Evolutionary conservation across 1,284 basidiomycete genomes (phyloP).

Genomic region (Takashimella koratensis): DNA sequence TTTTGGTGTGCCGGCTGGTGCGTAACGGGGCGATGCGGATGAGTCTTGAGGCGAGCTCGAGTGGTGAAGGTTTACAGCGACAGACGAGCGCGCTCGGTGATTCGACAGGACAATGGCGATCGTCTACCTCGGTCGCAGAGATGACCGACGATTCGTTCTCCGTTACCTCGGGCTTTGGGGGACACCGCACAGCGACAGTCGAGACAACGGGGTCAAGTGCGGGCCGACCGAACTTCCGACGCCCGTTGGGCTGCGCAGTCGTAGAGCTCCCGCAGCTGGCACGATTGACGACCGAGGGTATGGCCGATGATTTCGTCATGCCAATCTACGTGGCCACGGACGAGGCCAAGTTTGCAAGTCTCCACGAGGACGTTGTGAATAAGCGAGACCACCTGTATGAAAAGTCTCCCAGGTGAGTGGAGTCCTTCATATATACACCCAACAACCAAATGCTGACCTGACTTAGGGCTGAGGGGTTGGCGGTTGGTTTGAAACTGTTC

Average conservation of each 20-base stretch:
- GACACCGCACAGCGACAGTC: conserved; percentile 27
- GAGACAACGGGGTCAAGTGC: conserved; percentile 22
- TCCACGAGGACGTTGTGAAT: conserved; percentile 92
- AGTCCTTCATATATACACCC: conserved; percentile 1
- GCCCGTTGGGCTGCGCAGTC: conserved; percentile 92
- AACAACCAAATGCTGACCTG: conserved; percentile 2
- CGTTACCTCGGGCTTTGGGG: conserved; percentile 38
- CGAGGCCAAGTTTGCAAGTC: conserved; percentile 82
- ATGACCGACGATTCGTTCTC: conserved; percentile 44
- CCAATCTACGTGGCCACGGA: conserved; percentile 81
- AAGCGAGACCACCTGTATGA: conserved; percentile 75
- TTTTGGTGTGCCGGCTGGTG: conserved; percentile 85
- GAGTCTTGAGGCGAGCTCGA: conserved; percentile 56
- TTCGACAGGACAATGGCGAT: conserved; percentile 23
- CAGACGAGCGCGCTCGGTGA: conserved; percentile 31
- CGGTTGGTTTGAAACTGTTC: conserved; percentile 85
- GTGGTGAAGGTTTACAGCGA: not conserved
- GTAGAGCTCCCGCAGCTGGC: conserved; percentile 76
- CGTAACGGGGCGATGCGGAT: conserved; percentile 83
- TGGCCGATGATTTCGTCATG: conserved; percentile 71
- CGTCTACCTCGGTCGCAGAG: conserved; percentile 25
- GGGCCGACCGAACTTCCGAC: conserved; percentile 56
- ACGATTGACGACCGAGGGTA: conserved; percentile 50
- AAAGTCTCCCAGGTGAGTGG: conserved; percentile 68
- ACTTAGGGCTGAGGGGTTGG: conserved; percentile 72